Percentiles rank a stretch among this genome's conserved stretches.
These are phyloP conservation scores for Ramalina peruviana DNA, from an alignment of 495 filamentous ascomycete genomes.

Conservation along the genomic window DNA sequence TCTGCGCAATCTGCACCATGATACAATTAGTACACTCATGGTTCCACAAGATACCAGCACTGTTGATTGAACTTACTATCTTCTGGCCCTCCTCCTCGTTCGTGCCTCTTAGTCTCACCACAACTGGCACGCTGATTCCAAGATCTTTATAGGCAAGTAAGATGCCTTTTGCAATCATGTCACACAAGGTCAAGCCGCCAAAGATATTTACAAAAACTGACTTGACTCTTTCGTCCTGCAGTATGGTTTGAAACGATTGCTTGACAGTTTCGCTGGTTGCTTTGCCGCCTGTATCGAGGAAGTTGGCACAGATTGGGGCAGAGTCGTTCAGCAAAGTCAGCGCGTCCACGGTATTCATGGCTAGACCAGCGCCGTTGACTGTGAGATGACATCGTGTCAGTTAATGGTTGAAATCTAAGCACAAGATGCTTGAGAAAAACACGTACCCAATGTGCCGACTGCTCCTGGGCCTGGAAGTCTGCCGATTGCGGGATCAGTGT, in stretches of 20 bases:
- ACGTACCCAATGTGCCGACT: slow-evolving; percentile 51
- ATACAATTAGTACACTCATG: background rate
- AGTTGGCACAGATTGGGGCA: slow-evolving; percentile 47
- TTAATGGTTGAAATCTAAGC: background rate
- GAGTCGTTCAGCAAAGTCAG: slow-evolving; percentile 48
- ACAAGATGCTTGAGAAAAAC: no score
- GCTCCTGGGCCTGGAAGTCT: slow-evolving; percentile 36
- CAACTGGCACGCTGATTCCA: slow-evolving; percentile 55
- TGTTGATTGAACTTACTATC: slow-evolving; percentile 34
- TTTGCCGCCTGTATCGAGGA: slow-evolving; percentile 84
- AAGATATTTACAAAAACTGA: slow-evolving; percentile 84
- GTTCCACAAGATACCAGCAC: no score
- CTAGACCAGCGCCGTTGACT: slow-evolving; percentile 81
- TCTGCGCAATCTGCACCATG: slow-evolving; percentile 46
- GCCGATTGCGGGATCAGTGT: background rate
- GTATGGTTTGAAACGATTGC: slow-evolving; percentile 56
- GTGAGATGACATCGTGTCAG: background rate
- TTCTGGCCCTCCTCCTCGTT: slow-evolving; percentile 65
- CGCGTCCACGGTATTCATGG: slow-evolving; percentile 85
- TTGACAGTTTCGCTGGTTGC: slow-evolving; percentile 77
- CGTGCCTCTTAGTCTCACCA: slow-evolving; percentile 72
- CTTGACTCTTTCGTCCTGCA: slow-evolving; percentile 56
- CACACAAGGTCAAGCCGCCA: slow-evolving; percentile 67
- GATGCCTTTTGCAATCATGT: slow-evolving; percentile 82
- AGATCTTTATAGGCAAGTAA: slow-evolving; percentile 65